Conservation (phyloP, 495 filamentous ascomycete genomes). For the Trichoderma virens region DNA sequence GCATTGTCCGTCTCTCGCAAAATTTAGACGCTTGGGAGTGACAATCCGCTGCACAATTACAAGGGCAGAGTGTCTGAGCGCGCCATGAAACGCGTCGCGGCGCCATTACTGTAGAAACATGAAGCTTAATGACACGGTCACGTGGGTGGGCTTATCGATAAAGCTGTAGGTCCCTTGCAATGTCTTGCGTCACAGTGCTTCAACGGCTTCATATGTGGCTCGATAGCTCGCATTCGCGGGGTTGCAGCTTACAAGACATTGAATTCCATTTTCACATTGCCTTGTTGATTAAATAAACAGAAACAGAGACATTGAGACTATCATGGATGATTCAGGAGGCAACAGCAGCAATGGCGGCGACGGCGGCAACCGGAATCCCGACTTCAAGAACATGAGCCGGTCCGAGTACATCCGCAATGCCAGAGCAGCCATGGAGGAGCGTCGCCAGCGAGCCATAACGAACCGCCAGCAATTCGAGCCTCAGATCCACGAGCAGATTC, state of each 20-base stretch:
- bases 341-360: neutral
- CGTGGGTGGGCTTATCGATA: neutral
- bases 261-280: neutral
- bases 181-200: conserved; percentile 8
- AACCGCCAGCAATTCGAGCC: conserved; percentile 5
- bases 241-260: neutral
- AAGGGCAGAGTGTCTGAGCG: neutral
- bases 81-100: conserved; percentile 5
- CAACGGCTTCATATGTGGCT: neutral
- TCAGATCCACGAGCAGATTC: conserved; percentile 5
- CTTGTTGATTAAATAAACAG: too few relatives aligned
- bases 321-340: neutral
- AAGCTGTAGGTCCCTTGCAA: neutral
- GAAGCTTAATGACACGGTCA: neutral
- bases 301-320: too few relatives aligned
- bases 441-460: neutral
- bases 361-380: neutral
- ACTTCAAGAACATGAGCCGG: neutral
- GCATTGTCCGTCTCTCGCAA: too few relatives aligned
- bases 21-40: too few relatives aligned
- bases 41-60: neutral
- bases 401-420: neutral
- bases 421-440: conserved; percentile 1
- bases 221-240: neutral
- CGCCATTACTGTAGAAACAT: neutral